Base-by-base conservation (phyloP, 2,329 filamentous ascomycete genomes). In the Beauveria brongniartii region DNA sequence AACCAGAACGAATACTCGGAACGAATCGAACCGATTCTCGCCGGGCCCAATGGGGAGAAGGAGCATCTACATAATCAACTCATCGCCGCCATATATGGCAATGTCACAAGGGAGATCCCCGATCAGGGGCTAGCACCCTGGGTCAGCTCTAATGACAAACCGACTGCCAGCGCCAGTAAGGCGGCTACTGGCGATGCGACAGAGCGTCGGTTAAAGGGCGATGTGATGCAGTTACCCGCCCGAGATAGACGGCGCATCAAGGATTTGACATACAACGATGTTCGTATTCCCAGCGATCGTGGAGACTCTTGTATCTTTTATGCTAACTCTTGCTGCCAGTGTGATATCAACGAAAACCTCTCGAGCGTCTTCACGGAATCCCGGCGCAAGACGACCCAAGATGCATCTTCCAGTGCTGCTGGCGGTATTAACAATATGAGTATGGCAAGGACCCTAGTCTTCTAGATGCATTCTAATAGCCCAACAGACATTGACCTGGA, bases 381-480 rank as follows among this genome's bases (percentile, higher is more conserved):
- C 24, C 77, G 80, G 62, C 77, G 78, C 48, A 73, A 77, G 61
- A 69, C 75, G 12, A 76, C 77, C 55, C 71, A 87, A 34, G 83
- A 90, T 61, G 82, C 85, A 9, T 86, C 88, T 28, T 81, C 86
- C 30, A 86, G 85, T 69, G 87, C 88, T 26, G 67, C 63, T n/a
- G 87, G 85, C 30, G 88, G 88, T 22, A 80, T 93, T 51, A 92
- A 90, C 66, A 91, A 85, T 66, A 88, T 93, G 79, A 95, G 88
- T 91, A 79, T 71, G 86, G 75, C 37, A 9, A 43, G 26, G 37
- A 5, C 1, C 5, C 20, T 20, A 20, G 20, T 10, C 18, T n/a
- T 26, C 12, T 43, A 46, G 8, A 22, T 30, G 5, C 26, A 14
- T 20, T 46, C 67, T 74, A 59, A 71, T 65, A 24, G 24, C 9